A percentile compares a stretch with the other conserved stretches of the same genome.
phyloP scores from a whole-genome alignment of 2,329 filamentous ascomycete species.

The Diaporthe sp. region DNA sequence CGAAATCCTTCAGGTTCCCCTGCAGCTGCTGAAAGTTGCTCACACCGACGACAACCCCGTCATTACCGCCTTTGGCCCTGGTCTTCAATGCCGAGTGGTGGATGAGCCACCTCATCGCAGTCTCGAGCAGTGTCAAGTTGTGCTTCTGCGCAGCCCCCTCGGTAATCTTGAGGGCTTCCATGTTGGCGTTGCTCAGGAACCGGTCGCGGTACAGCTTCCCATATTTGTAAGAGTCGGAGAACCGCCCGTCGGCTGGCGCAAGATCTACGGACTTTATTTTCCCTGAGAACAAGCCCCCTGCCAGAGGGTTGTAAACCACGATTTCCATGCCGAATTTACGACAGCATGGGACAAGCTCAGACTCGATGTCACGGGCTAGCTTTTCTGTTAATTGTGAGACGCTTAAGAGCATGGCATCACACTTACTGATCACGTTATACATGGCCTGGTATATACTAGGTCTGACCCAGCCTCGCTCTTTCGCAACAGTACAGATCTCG shows the following conservation, averaged over 20 bases:
- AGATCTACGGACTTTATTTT: slow-evolving; percentile 58
- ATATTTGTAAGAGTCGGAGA: slow-evolving; percentile 44
- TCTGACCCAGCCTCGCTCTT: slow-evolving; percentile 75
- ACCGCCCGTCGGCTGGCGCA: slow-evolving; percentile 48
- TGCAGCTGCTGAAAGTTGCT: slow-evolving; percentile 63
- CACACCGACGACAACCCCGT: slow-evolving; percentile 67
- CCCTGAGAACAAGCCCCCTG: slow-evolving; percentile 78
- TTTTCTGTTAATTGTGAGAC: slow-evolving; percentile 49
- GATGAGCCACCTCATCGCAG: slow-evolving; percentile 75
- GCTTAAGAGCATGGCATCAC: slow-evolving; percentile 69
- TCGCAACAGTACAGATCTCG: slow-evolving; percentile 78
- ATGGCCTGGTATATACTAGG: slow-evolving; percentile 79
- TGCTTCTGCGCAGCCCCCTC: slow-evolving; percentile 74
- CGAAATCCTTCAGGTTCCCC: slow-evolving; percentile 62
- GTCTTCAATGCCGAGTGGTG: slow-evolving; percentile 72
- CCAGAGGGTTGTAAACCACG: slow-evolving; percentile 79
- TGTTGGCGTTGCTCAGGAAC: slow-evolving; percentile 74
- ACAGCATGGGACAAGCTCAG: slow-evolving; percentile 75
- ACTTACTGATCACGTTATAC: slow-evolving; percentile 48
- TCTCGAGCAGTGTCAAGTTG: slow-evolving; percentile 75
- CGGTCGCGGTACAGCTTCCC: slow-evolving; percentile 66
- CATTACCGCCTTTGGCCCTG: slow-evolving; percentile 52
- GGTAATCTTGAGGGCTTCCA: slow-evolving; percentile 72
- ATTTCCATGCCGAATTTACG: slow-evolving; percentile 77
- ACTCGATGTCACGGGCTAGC: slow-evolving; percentile 73